Evolutionary conservation across 2,329 filamentous ascomycete genomes (phyloP), one percentile per base, ranked within the genome.

Genomic region (Geosmithia flava): DNA sequence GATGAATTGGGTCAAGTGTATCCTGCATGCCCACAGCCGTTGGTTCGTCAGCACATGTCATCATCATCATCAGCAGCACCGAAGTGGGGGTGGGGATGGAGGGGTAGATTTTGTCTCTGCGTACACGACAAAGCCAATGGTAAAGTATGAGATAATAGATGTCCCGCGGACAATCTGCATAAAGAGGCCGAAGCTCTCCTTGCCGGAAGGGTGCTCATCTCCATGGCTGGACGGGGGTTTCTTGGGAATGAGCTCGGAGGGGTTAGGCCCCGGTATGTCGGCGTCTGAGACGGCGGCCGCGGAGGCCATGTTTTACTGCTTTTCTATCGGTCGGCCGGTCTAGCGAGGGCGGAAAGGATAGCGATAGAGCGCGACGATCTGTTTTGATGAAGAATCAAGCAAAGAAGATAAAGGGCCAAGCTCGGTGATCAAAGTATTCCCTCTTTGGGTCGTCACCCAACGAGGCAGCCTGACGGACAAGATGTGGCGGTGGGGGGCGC

Each of bases 1-100:
- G 50, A 94, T 68, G 52, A 89, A 72, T 59, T 95, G 87, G 7
- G 87, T 87, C 17, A 78, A 62, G 55, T 78, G 76, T 57, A 85
- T 80, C 16, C 80, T 84, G 20, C 11, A 37, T 13, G 6, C 3
- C 23, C 23, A 8, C 23, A 8, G 23, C 33, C 33, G 33, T 5
- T 16, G 33, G 33, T 3, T 39, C 20, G n/a, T 44, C 23, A 29
- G 20, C 37, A 13, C 16, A 39, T n/a, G 20, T 13, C n/a, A 10
- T 27, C 20, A 42, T 30, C 37, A 27, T 15, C 30, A 42, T 40
- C 43, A 33, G 30, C 6, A 11, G 40, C 43, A 20, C n/a, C 4
- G 44, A 42, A 40, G 17, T 23, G 47, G 44, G n/a, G 19, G 4
- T 4, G 33, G 33, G 13, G 3, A 37, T 37, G 11, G 33, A 37